Percentiles rank a stretch among this genome's conserved stretches.
These are phyloP conservation scores for Fusarium sp. DNA, from an alignment of 2,329 filamentous ascomycete genomes.

Conservation along the genomic window DNA sequence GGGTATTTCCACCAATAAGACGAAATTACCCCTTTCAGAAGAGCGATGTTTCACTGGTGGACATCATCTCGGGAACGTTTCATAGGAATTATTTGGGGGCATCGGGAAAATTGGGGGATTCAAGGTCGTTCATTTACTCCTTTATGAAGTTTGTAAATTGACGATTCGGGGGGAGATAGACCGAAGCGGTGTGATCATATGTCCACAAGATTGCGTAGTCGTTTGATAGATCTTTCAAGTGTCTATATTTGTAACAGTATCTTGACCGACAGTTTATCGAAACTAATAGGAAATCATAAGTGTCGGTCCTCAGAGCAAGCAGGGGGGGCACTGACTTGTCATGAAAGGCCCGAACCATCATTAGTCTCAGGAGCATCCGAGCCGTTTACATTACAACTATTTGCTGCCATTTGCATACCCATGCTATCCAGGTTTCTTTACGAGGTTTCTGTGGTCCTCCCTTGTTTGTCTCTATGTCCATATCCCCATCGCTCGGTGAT, in stretches of 20 bases:
- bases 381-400: accelerated
- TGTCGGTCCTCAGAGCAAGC: background rate
- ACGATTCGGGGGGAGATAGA: background rate
- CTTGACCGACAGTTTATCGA: background rate
- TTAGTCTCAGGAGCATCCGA: background rate
- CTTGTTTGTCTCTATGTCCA: accelerated
- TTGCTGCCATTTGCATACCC: accelerated
- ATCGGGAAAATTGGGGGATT: slow-evolving; percentile 9
- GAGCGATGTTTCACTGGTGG: slow-evolving; percentile 7
- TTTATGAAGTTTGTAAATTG: background rate
- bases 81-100: background rate
- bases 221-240: background rate
- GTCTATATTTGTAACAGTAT: background rate
- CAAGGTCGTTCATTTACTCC: background rate
- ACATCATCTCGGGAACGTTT: slow-evolving; percentile 2
- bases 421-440: background rate
- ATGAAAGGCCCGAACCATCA: accelerated
- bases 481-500: background rate
- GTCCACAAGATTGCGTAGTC: background rate
- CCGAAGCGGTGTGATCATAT: background rate
- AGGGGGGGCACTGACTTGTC: background rate
- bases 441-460: accelerated
- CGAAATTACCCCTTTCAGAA: background rate
- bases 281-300: background rate
- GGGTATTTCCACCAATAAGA: slow-evolving; percentile 32